Conservation (phyloP, 495 filamentous ascomycete species). For the Penicillium canariense region DNA sequence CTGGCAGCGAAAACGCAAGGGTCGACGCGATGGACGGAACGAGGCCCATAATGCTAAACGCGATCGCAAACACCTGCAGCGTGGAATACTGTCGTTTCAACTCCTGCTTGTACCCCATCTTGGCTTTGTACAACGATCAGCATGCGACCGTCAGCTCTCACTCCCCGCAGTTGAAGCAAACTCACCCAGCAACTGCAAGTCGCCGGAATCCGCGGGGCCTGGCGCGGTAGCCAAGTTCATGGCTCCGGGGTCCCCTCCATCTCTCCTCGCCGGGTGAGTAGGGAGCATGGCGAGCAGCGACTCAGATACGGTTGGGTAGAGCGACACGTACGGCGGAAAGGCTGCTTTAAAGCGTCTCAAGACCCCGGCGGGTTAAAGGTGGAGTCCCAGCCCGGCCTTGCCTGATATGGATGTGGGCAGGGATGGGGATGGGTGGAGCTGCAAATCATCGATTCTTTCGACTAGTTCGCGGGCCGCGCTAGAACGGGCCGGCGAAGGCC, state of each 20-base stretch:
- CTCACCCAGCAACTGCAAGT: constrained; percentile 32
- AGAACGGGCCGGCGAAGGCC: not conserved
- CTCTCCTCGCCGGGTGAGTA: not conserved
- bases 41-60: constrained; percentile 70
- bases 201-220: not conserved
- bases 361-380: not conserved
- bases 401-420: not conserved
- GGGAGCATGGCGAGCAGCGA: not conserved
- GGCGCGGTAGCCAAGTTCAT: not conserved
- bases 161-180: not conserved
- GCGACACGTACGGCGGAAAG: not conserved
- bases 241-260: not conserved
- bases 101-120: constrained; percentile 69
- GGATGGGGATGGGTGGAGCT: not conserved
- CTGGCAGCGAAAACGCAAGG: constrained; percentile 62
- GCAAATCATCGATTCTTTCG: constrained; percentile 5
- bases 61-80: constrained; percentile 66
- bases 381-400: not conserved
- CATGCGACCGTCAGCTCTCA: not conserved
- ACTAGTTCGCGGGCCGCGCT: not conserved
- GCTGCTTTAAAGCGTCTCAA: not conserved
- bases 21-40: constrained; percentile 67
- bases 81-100: constrained; percentile 62
- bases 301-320: not conserved
- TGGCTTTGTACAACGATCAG: constrained; percentile 11